These are phyloP conservation scores for Pseudogymnoascus sp. DNA, from an alignment of 2,329 filamentous ascomycete species.

Conservation along the genomic window DNA sequence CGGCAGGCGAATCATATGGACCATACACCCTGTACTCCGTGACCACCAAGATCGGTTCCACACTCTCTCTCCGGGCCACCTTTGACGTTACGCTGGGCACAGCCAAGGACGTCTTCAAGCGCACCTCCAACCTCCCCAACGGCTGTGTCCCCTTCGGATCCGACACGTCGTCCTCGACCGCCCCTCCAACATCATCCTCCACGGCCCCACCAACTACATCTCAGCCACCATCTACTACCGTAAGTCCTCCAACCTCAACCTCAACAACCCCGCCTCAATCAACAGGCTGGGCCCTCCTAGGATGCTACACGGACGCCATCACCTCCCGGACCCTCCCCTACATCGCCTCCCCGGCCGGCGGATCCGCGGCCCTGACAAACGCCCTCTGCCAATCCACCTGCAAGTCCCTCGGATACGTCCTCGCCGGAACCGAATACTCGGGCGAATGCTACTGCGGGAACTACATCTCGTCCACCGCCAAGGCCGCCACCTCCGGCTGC, in stretches of 20 bases:
- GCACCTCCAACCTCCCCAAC: conserved; percentile 35
- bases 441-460: conserved; percentile 8
- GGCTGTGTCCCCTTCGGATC: conserved; percentile 35
- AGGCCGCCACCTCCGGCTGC: conserved; percentile 12
- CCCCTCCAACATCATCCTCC: conserved; percentile 9
- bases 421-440: conserved; percentile 30
- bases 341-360: not conserved
- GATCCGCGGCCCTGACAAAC: conserved; percentile 17
- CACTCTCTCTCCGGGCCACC: conserved; percentile 12
- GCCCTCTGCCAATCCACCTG: conserved; percentile 41
- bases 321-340: conserved; percentile 17
- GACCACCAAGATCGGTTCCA: conserved; percentile 14
- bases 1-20: conserved; percentile 17
- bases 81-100: conserved; percentile 20
- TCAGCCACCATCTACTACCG: conserved; percentile 2
- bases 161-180: not conserved
- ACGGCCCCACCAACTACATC: not conserved
- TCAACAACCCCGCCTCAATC: conserved; percentile 1
- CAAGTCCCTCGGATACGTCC: conserved; percentile 33
- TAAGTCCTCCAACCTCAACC: conserved; percentile 25
- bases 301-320: conserved; percentile 9
- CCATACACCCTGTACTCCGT: conserved; percentile 22
- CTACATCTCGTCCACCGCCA: not conserved
- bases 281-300: conserved; percentile 7
- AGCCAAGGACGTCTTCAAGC: conserved; percentile 41